These are phyloP conservation scores for Vaccinium myrtillus DNA, from an alignment of 148 eudicot species.

Conservation along the genomic window DNA sequence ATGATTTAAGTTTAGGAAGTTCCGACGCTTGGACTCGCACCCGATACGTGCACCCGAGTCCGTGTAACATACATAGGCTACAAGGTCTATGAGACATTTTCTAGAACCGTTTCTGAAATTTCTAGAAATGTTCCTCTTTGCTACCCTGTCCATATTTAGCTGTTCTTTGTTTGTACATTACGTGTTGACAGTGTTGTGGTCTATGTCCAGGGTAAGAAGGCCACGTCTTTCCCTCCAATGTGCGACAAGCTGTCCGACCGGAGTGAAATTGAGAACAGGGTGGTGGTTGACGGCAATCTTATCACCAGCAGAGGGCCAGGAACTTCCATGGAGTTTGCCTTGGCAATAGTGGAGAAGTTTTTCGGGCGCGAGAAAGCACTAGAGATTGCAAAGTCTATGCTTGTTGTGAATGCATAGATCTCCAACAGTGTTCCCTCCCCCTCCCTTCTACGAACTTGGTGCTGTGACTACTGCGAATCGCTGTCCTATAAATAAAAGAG, in stretches of 20 bases:
- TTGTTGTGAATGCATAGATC: conserved; percentile 46
- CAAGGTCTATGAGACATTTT: not conserved
- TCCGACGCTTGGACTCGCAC: no score
- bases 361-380: conserved; percentile 71
- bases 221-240: conserved; percentile 91
- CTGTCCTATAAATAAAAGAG: not conserved
- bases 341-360: conserved; percentile 82
- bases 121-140: not conserved
- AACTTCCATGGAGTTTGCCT: conserved; percentile 77
- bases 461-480: not conserved
- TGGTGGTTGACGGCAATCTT: conserved; percentile 94
- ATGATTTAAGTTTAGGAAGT: no score
- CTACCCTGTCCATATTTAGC: not conserved
- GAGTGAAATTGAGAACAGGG: conserved; percentile 70
- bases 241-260: conserved; percentile 80
- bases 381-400: conserved; percentile 69
- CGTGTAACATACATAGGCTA: not conserved
- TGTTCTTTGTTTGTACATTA: not conserved
- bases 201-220: conserved; percentile 80
- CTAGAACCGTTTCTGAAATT: not conserved
- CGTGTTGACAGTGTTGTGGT: not conserved
- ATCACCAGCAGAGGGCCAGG: conserved; percentile 97
- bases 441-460: not conserved
- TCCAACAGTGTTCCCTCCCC: not conserved
- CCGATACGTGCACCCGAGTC: not conserved